Conservation (phyloP, 148 eudicot genomes). For the Amaranthus cruentus region DNA sequence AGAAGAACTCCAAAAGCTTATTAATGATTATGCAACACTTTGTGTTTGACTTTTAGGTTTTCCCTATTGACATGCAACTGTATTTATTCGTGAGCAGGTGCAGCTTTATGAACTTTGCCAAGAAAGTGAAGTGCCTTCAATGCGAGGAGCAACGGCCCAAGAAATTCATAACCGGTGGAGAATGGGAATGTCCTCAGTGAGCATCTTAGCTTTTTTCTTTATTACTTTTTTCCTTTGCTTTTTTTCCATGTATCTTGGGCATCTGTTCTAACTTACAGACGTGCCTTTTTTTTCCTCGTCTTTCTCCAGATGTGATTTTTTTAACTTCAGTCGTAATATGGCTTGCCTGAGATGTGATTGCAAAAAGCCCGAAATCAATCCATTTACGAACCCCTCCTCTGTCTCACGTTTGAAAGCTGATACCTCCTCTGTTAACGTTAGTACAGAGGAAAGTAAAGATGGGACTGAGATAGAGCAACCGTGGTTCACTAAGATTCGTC, state of each 20-base stretch:
- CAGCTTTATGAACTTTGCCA: conserved; percentile 82
- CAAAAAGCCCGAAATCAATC: conserved; percentile 43
- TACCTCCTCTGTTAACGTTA: conserved; percentile 17
- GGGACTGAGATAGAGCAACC: conserved; percentile 46
- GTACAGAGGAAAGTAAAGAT: conserved; percentile 25
- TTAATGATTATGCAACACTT: background rate
- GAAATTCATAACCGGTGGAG: conserved; percentile 59
- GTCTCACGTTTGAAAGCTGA: conserved; percentile 21
- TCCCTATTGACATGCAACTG: conserved; percentile 10
- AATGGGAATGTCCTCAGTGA: conserved; percentile 98
- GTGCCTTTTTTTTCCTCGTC: conserved; percentile 1
- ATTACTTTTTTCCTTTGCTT: background rate
- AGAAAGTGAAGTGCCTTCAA: conserved; percentile 62
- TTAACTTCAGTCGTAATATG: conserved; percentile 58
- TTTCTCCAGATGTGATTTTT: conserved; percentile 65
- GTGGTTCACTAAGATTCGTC: conserved; percentile 53
- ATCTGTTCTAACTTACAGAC: background rate
- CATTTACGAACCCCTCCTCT: conserved; percentile 15
- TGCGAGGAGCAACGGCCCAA: conserved; percentile 75
- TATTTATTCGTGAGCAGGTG: conserved; percentile 52
- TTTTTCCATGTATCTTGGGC: background rate
- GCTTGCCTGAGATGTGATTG: conserved; percentile 81
- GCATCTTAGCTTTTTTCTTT: conserved; percentile 28
- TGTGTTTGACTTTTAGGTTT: background rate
- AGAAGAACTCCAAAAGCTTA: too few species aligned